Base-by-base conservation (phyloP, 306 rosid species). In the Sicyos baderoa region DNA sequence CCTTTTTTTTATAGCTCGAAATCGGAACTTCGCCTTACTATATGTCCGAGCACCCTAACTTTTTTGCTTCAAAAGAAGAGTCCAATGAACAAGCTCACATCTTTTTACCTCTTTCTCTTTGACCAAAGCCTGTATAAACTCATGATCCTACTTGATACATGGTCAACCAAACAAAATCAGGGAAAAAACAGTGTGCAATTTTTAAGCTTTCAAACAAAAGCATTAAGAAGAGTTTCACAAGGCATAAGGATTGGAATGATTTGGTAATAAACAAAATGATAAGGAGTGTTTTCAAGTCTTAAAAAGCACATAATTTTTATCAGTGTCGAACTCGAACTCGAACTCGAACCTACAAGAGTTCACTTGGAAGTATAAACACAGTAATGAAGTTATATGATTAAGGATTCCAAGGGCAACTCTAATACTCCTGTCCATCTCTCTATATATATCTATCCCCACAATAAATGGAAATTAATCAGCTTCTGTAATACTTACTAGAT, bases 311-410 rank as follows among this genome's bases (percentile, higher is more conserved):
- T 13, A 37, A n/a, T n/a, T n/a, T n/a, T n/a, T n/a, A n/a, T n/a
- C n/a, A n/a, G n/a, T n/a, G n/a, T n/a, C n/a, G n/a, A n/a, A n/a
- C n/a, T n/a, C n/a, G n/a, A n/a, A n/a, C n/a, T n/a, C n/a, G n/a
- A n/a, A n/a, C n/a, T n/a, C n/a, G n/a, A 45, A 18, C 70, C 51
- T 40, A 18, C 19, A 19, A 65, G 54, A 64, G 70, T n/a, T 65
- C 63, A 57, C 84, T 70, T n/a, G 75, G 77, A 78, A 73, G 76
- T 79, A 77, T 72, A 68, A 76, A 74, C 78, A 70, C 70, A 66
- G 29, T 1, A 7, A 13, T 17, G 69, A 52, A 68, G 75, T 74
- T 59, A 65, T 76, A 67, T 54, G 77, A 76, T 56, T 65, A 65
- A 54, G 71, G 54, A 19, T 79, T 76, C 75, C 74, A 32, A 50